Base-by-base conservation (phyloP, 164 flowering plant species). In the Chimonanthus salicifolius region DNA sequence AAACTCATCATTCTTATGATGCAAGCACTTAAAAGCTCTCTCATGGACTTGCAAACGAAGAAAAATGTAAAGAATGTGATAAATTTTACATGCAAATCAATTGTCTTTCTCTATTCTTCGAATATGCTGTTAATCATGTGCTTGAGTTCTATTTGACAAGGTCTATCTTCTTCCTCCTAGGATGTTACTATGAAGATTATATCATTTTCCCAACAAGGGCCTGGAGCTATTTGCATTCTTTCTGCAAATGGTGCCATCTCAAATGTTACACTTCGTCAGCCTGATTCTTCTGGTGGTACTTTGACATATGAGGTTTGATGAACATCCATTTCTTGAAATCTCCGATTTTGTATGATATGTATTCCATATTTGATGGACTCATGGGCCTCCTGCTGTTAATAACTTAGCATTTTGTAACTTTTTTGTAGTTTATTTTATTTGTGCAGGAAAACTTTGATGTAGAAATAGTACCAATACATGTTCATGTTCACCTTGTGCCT, bases 131-230 rank as follows among this genome's bases (percentile, higher is more conserved):
- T n/a, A 11, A n/a, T n/a, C 5, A 54, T 9, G 0, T 11, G 60
- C 16, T 13, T 54, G 16, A 54, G 16, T 15, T 54, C 60, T 54
- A 54, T 54, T 33, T 51, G 58, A 51, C 58, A 10, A 9, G 9
- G 4, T n/a, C 60, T 54, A 13, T 54, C 16, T 54, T 51, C 2
- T 80, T 76, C 49, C 48, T 67, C 74, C 72, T 80, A 95, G 99
- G 98, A 95, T 83, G 91, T 93, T 47, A 93, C 92, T 2, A 92
- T 92, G 97, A 93, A 92, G 86, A 84, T 95, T 46, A 95, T 92
- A 82, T 93, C 99, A 45, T 92, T 95, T 81, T 93, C 98, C 47
- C 99, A 95, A 75, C 96, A 92, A 90, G 94, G 96, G 11, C 98
- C 98, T 81, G 90, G 94, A 75, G 97, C 97, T 44, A 92, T 90